Conservation (phyloP, 768 basidiomycete species). For the Serpula lacrymans region DNA sequence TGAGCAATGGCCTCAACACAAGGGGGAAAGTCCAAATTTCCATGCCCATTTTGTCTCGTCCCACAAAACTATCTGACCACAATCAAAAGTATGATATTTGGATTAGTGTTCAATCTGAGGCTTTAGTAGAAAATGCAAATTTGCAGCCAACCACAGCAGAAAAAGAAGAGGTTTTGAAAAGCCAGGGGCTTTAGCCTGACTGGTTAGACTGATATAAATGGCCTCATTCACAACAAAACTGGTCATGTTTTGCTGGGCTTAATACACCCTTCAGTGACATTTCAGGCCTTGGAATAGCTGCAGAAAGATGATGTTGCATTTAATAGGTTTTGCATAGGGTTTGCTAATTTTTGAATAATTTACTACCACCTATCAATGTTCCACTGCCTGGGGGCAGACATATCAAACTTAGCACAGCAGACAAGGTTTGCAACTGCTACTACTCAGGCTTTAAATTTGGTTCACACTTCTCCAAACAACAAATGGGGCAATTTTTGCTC, state of each 20-base stretch:
- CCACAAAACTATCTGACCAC: conserved; percentile 23
- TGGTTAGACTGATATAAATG: background rate
- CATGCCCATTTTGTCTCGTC: conserved; percentile 37
- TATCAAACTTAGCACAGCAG: no score
- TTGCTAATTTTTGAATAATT: conserved; percentile 1
- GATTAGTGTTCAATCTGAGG: conserved; percentile 15
- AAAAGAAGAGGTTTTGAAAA: conserved; percentile 15
- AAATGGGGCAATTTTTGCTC: conserved; percentile 14
- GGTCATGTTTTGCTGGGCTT: conserved; percentile 6
- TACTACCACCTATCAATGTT: conserved; percentile 1
- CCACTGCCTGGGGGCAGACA: no score
- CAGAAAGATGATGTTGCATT: background rate
- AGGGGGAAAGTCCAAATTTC: conserved; percentile 22
- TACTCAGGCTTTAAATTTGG: no score
- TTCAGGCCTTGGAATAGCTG: background rate
- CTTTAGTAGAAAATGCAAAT: conserved; percentile 12
- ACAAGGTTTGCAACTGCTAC: no score
- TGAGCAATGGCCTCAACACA: conserved; percentile 32
- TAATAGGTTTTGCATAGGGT: conserved; percentile 1
- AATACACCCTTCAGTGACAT: background rate
- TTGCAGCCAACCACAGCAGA: conserved; percentile 9
- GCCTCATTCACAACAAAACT: no score
- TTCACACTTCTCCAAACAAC: conserved; percentile 11
- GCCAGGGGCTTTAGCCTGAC: conserved; percentile 6
- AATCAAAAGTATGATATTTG: conserved; percentile 10